phyloP scores from a whole-genome alignment of 345 rosid species.

The Alliaria petiolata region DNA sequence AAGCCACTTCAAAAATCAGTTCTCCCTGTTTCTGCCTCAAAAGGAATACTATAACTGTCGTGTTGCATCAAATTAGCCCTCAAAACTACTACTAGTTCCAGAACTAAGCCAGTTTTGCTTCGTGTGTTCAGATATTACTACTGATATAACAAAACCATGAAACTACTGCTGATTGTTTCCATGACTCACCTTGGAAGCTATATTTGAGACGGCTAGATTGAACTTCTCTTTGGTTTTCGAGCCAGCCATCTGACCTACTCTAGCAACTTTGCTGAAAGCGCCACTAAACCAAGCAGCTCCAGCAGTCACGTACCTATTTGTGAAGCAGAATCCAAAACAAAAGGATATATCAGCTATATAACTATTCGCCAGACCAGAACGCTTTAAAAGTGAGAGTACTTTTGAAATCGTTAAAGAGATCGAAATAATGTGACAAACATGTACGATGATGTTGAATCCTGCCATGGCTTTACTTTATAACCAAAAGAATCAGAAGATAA shows the following conservation, averaged over 20 bases:
- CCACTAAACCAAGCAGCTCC: constrained; percentile 95
- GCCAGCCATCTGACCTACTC: constrained; percentile 84
- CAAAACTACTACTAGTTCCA: not conserved
- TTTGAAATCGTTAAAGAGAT: not conserved
- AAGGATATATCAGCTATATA: not conserved
- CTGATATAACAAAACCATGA: not conserved
- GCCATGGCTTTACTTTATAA: not conserved
- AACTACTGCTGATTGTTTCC: not conserved
- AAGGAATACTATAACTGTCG: not conserved
- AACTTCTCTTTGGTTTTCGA: constrained; percentile 87
- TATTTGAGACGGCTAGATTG: constrained; percentile 70
- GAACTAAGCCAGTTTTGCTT: not conserved
- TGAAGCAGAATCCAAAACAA: constrained; percentile 3
- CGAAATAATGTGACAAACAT: not conserved
- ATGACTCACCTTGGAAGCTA: constrained; percentile 68
- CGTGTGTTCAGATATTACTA: not conserved
- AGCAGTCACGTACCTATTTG: constrained; percentile 64
- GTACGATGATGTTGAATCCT: not conserved
- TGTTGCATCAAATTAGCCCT: not conserved
- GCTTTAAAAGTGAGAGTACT: not conserved
- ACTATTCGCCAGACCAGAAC: not conserved
- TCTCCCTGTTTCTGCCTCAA: not conserved
- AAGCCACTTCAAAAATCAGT: not conserved
- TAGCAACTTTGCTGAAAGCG: constrained; percentile 83
- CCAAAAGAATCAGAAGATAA: not conserved